phyloP scores from a whole-genome alignment of 202 grass and related monocot species.

The Schoenoplectus triqueter region DNA sequence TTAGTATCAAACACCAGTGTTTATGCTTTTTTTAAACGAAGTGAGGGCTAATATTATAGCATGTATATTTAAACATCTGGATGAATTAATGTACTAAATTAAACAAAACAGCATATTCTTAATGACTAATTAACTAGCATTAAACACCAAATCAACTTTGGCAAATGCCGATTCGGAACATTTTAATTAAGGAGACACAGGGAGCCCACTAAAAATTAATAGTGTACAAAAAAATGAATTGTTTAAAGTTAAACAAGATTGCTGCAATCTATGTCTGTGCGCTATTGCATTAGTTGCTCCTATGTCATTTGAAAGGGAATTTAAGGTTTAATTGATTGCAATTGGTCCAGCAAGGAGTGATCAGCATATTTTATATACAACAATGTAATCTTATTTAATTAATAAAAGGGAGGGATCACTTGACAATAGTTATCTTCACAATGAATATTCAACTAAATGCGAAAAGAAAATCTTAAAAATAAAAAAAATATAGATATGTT shows the following conservation, averaged over 20 bases:
- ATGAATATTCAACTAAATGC: no score
- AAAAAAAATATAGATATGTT: no score
- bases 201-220: conserved; percentile 40
- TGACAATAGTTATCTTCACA: no score
- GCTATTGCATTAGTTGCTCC: conserved; percentile 38
- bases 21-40: not conserved
- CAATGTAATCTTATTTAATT: not conserved
- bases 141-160: conserved; percentile 37
- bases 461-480: no score
- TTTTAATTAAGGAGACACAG: conserved; percentile 19
- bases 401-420: no score
- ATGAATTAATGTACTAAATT: conserved; percentile 11
- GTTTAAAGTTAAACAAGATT: conserved; percentile 22
- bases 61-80: not conserved
- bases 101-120: conserved; percentile 18
- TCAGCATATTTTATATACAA: conserved; percentile 31
- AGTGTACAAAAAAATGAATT: conserved; percentile 33
- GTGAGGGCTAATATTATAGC: not conserved
- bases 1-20: not conserved
- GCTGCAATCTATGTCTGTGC: conserved; percentile 49
- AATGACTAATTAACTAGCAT: not conserved
- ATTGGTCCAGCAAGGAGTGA: conserved; percentile 46
- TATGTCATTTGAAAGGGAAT: conserved; percentile 43
- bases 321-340: conserved; percentile 29
- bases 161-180: conserved; percentile 17